phyloP scores from a whole-genome alignment of 768 basidiomycete genomes.

The Auriscalpium microsporum region DNA sequence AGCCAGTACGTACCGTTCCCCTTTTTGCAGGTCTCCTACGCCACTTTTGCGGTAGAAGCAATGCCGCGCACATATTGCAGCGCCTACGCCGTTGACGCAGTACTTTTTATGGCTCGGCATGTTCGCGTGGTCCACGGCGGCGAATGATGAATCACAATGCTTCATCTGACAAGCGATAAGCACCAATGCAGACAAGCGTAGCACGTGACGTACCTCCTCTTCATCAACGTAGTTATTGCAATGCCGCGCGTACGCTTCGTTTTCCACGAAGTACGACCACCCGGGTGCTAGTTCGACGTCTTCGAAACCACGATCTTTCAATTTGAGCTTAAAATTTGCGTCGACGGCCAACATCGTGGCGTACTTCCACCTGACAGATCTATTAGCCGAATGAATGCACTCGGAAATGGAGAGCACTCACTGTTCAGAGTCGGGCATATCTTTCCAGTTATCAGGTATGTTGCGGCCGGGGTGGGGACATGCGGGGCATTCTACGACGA shows the following conservation, averaged over 20 bases:
- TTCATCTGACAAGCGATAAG: neutral
- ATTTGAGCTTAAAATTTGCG: conserved; percentile 5
- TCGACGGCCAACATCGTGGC: conserved; percentile 7
- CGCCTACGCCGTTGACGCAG: conserved; percentile 5
- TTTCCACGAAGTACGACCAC: conserved; percentile 1
- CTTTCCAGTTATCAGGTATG: neutral
- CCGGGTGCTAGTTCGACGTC: neutral
- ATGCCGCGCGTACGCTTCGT: neutral
- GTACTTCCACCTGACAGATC: neutral
- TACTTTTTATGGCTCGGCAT: neutral
- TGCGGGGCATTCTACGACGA: no score
- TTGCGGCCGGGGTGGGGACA: conserved; percentile 4
- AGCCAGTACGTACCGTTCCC: neutral
- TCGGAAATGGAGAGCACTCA: neutral
- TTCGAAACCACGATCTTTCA: neutral
- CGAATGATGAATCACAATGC: neutral
- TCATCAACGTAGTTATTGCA: neutral
- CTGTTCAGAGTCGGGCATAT: neutral
- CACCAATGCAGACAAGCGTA: conserved; percentile 9
- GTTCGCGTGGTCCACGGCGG: conserved; percentile 2
- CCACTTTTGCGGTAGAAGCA: neutral
- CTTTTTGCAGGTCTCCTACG: neutral
- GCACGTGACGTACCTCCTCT: conserved; percentile 17
- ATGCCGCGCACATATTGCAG: conserved; percentile 5
- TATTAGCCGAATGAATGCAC: neutral